A percentile compares a stretch with the other conserved stretches of the same genome.
phyloP scores from a whole-genome alignment of 2,329 filamentous ascomycete genomes.

The Ophioceras dolichostomum region DNA sequence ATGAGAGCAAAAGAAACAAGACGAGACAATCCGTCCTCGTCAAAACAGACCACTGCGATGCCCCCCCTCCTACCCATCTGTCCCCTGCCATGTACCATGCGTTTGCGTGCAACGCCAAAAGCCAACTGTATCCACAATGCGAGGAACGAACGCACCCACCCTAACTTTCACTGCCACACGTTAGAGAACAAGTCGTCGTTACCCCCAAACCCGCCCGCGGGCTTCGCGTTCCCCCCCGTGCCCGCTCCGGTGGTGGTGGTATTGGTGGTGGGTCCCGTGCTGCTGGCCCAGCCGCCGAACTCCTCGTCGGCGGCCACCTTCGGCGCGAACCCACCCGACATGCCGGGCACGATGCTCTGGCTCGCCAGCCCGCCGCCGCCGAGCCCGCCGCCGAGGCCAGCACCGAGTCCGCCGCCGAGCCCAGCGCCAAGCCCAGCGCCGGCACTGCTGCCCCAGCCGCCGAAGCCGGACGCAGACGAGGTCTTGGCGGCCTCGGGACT shows the following conservation, averaged over 20 bases:
- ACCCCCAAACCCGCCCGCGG: constrained; percentile 47
- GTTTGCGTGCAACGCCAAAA: too few relatives aligned
- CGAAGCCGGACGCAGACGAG: constrained; percentile 31
- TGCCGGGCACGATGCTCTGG: constrained; percentile 48
- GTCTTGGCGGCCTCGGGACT: constrained; percentile 25
- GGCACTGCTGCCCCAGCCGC: constrained; percentile 51
- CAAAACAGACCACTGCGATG: too few relatives aligned
- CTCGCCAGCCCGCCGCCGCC: constrained; percentile 33
- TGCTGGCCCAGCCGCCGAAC: constrained; percentile 88
- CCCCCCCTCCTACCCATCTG: too few relatives aligned
- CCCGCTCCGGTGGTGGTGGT: constrained; percentile 23
- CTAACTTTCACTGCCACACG: constrained; percentile 62
- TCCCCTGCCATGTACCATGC: too few relatives aligned
- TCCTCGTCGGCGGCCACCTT: constrained; percentile 83
- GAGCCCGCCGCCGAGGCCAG: too few relatives aligned
- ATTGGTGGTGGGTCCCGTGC: too few relatives aligned
- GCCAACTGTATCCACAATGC: too few relatives aligned
- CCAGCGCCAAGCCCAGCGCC: constrained; percentile 7
- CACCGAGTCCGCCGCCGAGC: too few relatives aligned
- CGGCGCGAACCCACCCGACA: constrained; percentile 55
- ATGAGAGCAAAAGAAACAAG: too few relatives aligned
- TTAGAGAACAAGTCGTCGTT: constrained; percentile 90
- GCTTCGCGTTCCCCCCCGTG: constrained; percentile 32
- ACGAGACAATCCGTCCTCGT: too few relatives aligned
- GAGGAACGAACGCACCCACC: neutral